phyloP scores from a whole-genome alignment of 2,329 filamentous ascomycete species.

The Beauveria scarabaeidicola region DNA sequence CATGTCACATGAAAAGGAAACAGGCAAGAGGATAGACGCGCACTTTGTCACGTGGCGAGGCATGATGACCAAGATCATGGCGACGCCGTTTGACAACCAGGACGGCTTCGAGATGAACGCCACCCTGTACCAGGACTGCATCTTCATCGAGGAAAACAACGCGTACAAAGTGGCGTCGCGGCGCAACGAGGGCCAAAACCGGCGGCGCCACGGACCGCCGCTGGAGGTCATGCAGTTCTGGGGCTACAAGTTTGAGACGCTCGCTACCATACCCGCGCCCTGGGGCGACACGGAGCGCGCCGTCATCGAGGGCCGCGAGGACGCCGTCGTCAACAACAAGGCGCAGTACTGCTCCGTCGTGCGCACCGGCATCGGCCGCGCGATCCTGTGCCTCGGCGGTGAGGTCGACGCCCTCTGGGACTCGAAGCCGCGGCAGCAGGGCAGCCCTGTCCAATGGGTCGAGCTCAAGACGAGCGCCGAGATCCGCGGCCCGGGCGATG shows the following conservation, averaged over 20 bases:
- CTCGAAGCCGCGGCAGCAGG: conserved; percentile 58
- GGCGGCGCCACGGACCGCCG: conserved; percentile 34
- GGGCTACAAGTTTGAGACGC: conserved; percentile 95
- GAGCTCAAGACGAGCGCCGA: conserved; percentile 87
- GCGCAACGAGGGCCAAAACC: conserved; percentile 36
- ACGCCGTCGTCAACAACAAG: conserved; percentile 72
- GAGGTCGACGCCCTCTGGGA: conserved; percentile 94
- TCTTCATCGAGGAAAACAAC: conserved; percentile 89
- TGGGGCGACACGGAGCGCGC: conserved; percentile 68
- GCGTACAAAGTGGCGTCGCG: conserved; percentile 58
- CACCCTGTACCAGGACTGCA: conserved; percentile 66
- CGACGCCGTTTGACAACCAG: conserved; percentile 69
- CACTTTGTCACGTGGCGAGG: conserved; percentile 90
- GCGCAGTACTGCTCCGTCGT: conserved; percentile 95
- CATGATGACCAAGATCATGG: conserved; percentile 99
- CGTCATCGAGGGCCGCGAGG: conserved; percentile 68
- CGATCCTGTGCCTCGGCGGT: conserved; percentile 71
- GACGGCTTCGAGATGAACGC: conserved; percentile 96
- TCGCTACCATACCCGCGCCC: conserved; percentile 64
- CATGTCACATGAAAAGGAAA: conserved; percentile 60
- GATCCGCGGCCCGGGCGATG: conserved; percentile 58
- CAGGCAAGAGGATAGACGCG: conserved; percentile 58
- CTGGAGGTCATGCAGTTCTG: conserved; percentile 86
- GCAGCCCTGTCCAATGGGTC: conserved; percentile 76
- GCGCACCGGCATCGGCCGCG: conserved; percentile 72